These are phyloP conservation scores for Posidonia oceanica DNA, from an alignment of 116 monocot genomes.

Conservation along the genomic window DNA sequence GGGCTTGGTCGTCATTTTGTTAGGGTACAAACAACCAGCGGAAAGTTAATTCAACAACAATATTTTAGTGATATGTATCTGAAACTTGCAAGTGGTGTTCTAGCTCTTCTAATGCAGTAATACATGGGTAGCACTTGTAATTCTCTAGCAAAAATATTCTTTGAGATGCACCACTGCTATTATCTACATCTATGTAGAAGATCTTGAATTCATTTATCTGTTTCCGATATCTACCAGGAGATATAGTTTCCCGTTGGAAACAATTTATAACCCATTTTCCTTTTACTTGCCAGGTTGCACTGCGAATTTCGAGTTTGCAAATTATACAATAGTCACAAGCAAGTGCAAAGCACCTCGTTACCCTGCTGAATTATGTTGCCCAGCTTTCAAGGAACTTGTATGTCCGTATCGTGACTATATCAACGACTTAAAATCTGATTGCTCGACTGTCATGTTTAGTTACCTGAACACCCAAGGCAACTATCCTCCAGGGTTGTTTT, in stretches of 20 bases:
- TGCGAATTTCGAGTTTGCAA: constrained; percentile 29
- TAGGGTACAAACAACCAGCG: too few species aligned
- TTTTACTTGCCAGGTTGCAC: constrained; percentile 21
- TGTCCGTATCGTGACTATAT: constrained; percentile 27
- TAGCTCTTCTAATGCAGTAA: too few species aligned
- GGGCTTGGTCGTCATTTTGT: too few species aligned
- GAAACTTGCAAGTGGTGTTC: too few species aligned
- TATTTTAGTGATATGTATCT: too few species aligned
- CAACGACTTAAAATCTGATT: constrained; percentile 28
- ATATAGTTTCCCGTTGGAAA: neutral
- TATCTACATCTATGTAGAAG: neutral
- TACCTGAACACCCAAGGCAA: neutral
- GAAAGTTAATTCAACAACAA: too few species aligned
- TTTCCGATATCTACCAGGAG: neutral
- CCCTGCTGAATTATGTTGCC: neutral
- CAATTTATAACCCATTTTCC: neutral
- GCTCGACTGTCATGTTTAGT: constrained; percentile 29
- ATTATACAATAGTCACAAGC: constrained; percentile 38
- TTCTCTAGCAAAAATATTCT: too few species aligned
- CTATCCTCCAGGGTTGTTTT: constrained; percentile 34
- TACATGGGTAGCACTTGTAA: too few species aligned
- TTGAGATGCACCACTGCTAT: too few species aligned
- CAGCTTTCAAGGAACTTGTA: constrained; percentile 22
- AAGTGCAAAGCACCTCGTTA: constrained; percentile 1
- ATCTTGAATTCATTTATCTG: neutral